Evolutionary conservation across 2,329 filamentous ascomycete species (phyloP).

Genomic region (Exophiala sideris): DNA sequence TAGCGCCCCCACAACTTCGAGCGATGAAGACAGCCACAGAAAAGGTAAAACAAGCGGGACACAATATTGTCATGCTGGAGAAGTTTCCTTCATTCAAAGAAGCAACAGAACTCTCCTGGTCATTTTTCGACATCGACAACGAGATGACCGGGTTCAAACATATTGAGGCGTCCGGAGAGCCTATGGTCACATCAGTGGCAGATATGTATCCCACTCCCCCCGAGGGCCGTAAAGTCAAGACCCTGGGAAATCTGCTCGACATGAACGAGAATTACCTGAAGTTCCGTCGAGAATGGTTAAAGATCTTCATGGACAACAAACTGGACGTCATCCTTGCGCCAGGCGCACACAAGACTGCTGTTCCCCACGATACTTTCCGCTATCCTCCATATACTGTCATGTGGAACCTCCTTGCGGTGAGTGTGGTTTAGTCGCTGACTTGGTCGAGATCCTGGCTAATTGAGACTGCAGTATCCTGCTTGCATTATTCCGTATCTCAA

Average conservation of each 20-base stretch:
- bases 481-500: constrained; percentile 48
- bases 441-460: constrained; percentile 4
- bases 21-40: constrained; percentile 38
- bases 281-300: constrained; percentile 17
- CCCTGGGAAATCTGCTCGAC: constrained; percentile 13
- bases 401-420: constrained; percentile 56
- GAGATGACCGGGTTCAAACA: constrained; percentile 27
- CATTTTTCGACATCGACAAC: constrained; percentile 18
- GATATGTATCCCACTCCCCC: constrained; percentile 21
- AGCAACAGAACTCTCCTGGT: constrained; percentile 12
- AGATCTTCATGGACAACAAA: constrained; percentile 34
- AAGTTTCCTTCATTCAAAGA: constrained; percentile 19
- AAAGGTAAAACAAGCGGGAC: constrained; percentile 33
- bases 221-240: constrained; percentile 11
- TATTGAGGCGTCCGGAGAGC: constrained; percentile 31
- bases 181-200: constrained; percentile 18
- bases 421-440: constrained; percentile 23
- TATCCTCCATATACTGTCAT: constrained; percentile 46
- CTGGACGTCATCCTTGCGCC: constrained; percentile 63
- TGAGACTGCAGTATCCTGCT: constrained; percentile 44
- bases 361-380: constrained; percentile 56
- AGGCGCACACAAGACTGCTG: constrained; percentile 58
- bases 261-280: constrained; percentile 14
- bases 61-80: constrained; percentile 49
- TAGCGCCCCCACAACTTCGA: constrained; percentile 39